These are phyloP conservation scores for Caulochytrium protostelioides DNA, from an alignment of 371 early-diverging fungal genomes.

Conservation along the genomic window DNA sequence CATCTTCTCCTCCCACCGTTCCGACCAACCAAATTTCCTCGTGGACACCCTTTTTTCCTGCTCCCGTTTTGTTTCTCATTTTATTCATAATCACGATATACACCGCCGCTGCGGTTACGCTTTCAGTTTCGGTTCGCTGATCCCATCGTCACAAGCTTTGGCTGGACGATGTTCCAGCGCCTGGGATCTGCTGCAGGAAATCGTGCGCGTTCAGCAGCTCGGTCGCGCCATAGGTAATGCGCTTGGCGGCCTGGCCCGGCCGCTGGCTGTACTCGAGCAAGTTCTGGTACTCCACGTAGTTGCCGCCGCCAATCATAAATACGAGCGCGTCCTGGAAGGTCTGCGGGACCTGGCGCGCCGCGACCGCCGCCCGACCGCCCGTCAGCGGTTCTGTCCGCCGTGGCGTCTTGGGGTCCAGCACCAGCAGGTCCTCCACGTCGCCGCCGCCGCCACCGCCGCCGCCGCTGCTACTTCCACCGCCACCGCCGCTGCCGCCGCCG, in stretches of 20 bases:
- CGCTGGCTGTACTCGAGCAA: conserved; percentile 53
- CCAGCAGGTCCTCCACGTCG: conserved; percentile 18
- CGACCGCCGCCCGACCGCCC: too few relatives aligned
- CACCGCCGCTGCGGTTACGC: too few relatives aligned
- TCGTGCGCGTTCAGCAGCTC: conserved; percentile 67
- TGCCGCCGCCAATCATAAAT: conserved; percentile 91
- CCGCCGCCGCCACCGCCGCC: too few relatives aligned
- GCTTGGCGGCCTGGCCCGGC: conserved; percentile 26
- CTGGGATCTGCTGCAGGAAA: conserved; percentile 63
- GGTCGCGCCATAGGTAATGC: conserved; percentile 88
- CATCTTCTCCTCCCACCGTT: too few relatives aligned
- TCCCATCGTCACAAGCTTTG: neutral
- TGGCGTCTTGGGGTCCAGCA: neutral
- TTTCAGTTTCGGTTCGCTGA: too few relatives aligned
- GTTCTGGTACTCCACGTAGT: conserved; percentile 88
- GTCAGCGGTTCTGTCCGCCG: too few relatives aligned
- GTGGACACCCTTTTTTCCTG: too few relatives aligned
- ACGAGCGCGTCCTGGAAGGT: conserved; percentile 75
- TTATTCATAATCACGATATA: too few relatives aligned
- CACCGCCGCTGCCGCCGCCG: too few relatives aligned
- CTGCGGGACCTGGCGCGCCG: conserved; percentile 20
- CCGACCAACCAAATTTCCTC: too few relatives aligned
- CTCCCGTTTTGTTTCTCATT: too few relatives aligned
- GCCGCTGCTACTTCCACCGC: too few relatives aligned
- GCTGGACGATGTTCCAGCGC: conserved; percentile 19